Percentiles rank a stretch among this genome's conserved stretches.
phyloP scores from a whole-genome alignment of 2,329 filamentous ascomycete genomes.

The Aureobasidium sp. region DNA sequence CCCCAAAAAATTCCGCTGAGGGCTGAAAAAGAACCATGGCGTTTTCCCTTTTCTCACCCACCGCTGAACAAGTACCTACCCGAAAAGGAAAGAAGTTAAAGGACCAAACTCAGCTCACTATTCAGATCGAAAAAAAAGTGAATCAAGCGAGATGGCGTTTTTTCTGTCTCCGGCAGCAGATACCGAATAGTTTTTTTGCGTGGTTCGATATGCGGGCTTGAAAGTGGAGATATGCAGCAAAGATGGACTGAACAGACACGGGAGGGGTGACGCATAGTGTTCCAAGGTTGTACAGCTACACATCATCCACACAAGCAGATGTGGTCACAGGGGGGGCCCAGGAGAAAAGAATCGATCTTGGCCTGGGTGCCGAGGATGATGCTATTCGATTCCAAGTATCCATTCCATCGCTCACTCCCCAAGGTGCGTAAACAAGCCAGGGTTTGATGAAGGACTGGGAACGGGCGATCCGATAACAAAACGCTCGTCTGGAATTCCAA shows the following conservation, averaged over 20 bases:
- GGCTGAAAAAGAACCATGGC: background rate
- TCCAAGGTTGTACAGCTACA: background rate
- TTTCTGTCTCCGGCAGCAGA: background rate
- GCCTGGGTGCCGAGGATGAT: background rate
- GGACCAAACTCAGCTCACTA: too few species aligned
- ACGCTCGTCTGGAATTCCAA: too few species aligned
- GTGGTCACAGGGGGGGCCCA: background rate
- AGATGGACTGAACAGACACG: background rate
- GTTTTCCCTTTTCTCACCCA: background rate
- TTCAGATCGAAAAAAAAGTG: background rate
- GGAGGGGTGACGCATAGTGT: background rate
- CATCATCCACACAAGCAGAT: background rate
- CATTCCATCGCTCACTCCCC: background rate
- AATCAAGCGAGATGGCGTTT: slow-evolving; percentile 4
- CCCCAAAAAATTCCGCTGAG: background rate
- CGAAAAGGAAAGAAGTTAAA: background rate
- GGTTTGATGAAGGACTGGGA: background rate
- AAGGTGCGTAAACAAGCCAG: background rate
- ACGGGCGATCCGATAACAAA: background rate
- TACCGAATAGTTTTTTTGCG: background rate
- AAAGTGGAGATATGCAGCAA: background rate
- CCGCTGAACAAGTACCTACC: background rate
- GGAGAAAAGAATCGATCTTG: background rate
- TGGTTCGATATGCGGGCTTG: background rate
- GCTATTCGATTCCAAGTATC: background rate